Evolutionary conservation across 148 eudicot genomes (phyloP).

Genomic region (Heliamphora exappendiculata): DNA sequence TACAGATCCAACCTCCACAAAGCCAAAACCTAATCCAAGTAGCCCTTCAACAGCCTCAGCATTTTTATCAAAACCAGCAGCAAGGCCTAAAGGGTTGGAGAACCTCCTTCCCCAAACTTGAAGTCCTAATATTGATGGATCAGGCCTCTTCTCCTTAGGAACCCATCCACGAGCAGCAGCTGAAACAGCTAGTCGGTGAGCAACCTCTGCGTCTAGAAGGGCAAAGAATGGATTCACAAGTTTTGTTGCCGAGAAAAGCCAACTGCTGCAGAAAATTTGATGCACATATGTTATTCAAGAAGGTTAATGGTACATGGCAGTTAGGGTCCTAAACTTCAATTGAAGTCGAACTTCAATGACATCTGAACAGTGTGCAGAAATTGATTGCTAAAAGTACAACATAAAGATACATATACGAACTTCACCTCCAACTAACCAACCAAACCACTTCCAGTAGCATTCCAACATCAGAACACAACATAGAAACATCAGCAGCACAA

Average conservation of each 20-base stretch:
- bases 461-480: neutral
- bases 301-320: neutral
- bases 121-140: slow-evolving; percentile 63
- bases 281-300: neutral
- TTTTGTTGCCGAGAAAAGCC: slow-evolving; percentile 95
- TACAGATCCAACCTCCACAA: slow-evolving; percentile 95
- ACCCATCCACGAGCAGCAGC: slow-evolving; percentile 99
- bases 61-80: slow-evolving; percentile 99
- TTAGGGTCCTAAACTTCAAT: slow-evolving; percentile 3
- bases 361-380: neutral
- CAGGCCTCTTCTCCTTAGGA: slow-evolving; percentile 93
- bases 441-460: neutral
- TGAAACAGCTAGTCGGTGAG: slow-evolving; percentile 72
- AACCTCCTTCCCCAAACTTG: slow-evolving; percentile 98
- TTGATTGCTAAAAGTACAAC: neutral
- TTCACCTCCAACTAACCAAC: neutral
- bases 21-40: slow-evolving; percentile 94
- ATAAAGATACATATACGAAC: neutral
- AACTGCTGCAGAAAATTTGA: slow-evolving; percentile 61
- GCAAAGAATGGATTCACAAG: slow-evolving; percentile 95
- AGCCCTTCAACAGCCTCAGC: slow-evolving; percentile 99
- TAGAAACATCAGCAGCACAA: neutral
- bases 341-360: neutral
- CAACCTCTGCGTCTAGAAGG: slow-evolving; percentile 84
- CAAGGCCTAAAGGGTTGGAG: slow-evolving; percentile 89